Conservation (phyloP, 768 basidiomycete species). For the Pulveroboletus sp. region DNA sequence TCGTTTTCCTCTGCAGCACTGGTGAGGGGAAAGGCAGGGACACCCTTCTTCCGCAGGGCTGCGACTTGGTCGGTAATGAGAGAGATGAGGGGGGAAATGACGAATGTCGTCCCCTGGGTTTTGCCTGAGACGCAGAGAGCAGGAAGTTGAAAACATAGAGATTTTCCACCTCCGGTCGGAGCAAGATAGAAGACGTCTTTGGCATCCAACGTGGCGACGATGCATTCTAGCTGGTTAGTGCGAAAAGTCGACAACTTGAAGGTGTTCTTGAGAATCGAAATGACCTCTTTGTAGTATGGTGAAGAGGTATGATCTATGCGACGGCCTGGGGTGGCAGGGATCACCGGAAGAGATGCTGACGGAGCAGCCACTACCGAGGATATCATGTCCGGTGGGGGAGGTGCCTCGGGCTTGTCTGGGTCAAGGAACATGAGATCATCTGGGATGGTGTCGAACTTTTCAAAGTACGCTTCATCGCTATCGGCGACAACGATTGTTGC, state of each 20-base stretch:
- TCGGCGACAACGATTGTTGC: slow-evolving; percentile 24
- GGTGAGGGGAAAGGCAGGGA: slow-evolving; percentile 71
- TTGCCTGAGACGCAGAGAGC: slow-evolving; percentile 72
- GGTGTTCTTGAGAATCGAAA: slow-evolving; percentile 30
- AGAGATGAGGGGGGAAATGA: slow-evolving; percentile 84
- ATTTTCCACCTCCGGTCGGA: slow-evolving; percentile 95
- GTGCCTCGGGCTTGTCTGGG: slow-evolving; percentile 6
- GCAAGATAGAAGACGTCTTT: slow-evolving; percentile 92
- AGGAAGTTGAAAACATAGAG: slow-evolving; percentile 86
- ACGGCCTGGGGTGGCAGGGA: not conserved
- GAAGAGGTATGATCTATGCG: slow-evolving; percentile 33
- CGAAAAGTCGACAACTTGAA: slow-evolving; percentile 75
- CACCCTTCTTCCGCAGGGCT: slow-evolving; percentile 56
- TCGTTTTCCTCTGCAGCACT: slow-evolving; percentile 46
- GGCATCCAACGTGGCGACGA: slow-evolving; percentile 74
- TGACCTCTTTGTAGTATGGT: slow-evolving; percentile 29
- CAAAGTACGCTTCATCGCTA: slow-evolving; percentile 51
- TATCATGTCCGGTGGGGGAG: slow-evolving; percentile 6
- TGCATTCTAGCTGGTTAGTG: slow-evolving; percentile 81
- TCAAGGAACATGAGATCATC: slow-evolving; percentile 16
- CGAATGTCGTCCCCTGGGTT: slow-evolving; percentile 82
- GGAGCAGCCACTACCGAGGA: slow-evolving; percentile 9
- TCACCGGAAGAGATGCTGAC: not conserved
- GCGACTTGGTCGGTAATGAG: slow-evolving; percentile 90
- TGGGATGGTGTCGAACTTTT: slow-evolving; percentile 36